These are phyloP conservation scores for Teratosphaeria destructans DNA, from an alignment of 2,329 filamentous ascomycete genomes.

Conservation along the genomic window DNA sequence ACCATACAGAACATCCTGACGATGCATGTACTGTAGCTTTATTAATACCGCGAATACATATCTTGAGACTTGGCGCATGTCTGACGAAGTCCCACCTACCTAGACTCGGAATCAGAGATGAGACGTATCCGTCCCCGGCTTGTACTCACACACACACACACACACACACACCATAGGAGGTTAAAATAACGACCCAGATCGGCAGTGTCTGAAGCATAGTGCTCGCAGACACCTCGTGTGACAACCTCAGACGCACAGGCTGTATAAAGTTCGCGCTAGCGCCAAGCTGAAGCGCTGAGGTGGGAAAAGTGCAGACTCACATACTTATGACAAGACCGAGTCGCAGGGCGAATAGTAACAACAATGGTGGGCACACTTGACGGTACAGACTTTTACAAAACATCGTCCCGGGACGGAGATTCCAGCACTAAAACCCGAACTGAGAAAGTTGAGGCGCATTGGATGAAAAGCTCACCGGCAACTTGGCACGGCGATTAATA, in stretches of 20 bases:
- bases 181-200: not conserved
- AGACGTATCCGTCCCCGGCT: not conserved
- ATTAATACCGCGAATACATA: too few species aligned
- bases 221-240: not conserved
- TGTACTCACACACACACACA: not conserved
- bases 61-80: too few species aligned
- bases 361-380: not conserved
- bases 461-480: not conserved
- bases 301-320: not conserved
- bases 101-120: too few species aligned
- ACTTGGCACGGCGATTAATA: not conserved
- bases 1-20: not conserved
- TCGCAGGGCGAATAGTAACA: not conserved
- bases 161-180: not conserved
- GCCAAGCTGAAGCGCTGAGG: not conserved
- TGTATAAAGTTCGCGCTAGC: not conserved
- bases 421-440: not conserved
- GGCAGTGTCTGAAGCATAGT: not conserved
- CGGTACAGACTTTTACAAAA: too few species aligned
- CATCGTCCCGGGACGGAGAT: not conserved
- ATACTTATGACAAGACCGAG: not conserved
- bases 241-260: not conserved
- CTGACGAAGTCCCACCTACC: too few species aligned
- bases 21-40: not conserved
- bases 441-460: not conserved